Evolutionary conservation across 352 stramenopile species (phyloP), one percentile per base, ranked within the genome.

Genomic region (Phytopythium vexans): DNA sequence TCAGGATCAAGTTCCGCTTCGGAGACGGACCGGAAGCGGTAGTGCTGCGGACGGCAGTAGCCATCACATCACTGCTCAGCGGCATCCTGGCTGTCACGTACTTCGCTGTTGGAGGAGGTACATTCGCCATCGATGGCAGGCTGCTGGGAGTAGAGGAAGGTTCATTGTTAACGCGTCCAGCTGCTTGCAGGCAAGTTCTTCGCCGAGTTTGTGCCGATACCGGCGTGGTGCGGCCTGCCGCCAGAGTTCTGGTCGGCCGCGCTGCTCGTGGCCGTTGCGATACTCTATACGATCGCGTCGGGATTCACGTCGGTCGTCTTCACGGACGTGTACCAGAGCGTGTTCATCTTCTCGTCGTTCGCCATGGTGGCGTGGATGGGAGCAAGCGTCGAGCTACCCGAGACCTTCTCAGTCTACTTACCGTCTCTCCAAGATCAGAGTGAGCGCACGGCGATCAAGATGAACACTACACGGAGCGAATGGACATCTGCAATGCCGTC

Each of bases 281-380:
- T 92, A 34, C 39, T 88, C 40, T 92, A 92, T 60, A 92, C 82
- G 1, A 64, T 92, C 52, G 75, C 75, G 6, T 74, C 82, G 2
- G 82, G 82, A 0, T 92, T 77, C 61, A 83, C 79, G 38, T 82
- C 82, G 1, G 77, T 89, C 35, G 82, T 92, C 45, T 89, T 86
- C 72, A 92, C 82, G 15, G 82, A 92, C 33, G 78, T 92, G 35
- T 92, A 92, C 56, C 82, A 92, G 61, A 89, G 77, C 35, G 27
- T 88, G n/a, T 92, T 92, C 53, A 89, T 92, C 58, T 89, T 89
- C 60, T 66, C 70, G 32, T 89, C 82, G 2, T 92, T 92, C 47
- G 43, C 74, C 12, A 74, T 88, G 42, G 77, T 92, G 15, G 74
- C 62, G 2, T 49, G 65, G 6, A 78, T 88, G 69, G 79, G 79